Conservation (phyloP, 192 early-diverging fungal genomes). For the Rhizoclosmatium globosum region DNA sequence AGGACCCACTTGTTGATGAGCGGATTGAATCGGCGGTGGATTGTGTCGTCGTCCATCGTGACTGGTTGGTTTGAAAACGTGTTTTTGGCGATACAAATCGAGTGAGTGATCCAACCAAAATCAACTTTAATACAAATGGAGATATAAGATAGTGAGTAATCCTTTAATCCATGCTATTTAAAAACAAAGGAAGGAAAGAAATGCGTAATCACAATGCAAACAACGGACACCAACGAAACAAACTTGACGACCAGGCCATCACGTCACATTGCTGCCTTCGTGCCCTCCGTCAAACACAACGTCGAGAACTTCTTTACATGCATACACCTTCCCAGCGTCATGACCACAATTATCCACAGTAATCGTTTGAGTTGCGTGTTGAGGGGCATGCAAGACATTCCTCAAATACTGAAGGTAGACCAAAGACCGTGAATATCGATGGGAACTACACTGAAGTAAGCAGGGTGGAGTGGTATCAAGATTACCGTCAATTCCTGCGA, state of each 20-base stretch:
- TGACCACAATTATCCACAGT: constrained; percentile 16
- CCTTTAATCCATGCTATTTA: too few relatives aligned
- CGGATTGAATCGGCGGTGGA: constrained; percentile 90
- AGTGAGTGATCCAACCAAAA: background rate
- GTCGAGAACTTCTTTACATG: background rate
- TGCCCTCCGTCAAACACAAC: background rate
- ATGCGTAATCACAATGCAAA: too few relatives aligned
- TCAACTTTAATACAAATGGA: background rate
- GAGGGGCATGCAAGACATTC: background rate
- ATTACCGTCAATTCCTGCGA: too few relatives aligned
- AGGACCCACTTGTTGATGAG: constrained; percentile 92
- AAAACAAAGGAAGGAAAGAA: too few relatives aligned
- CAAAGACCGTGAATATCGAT: background rate
- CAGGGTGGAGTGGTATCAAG: background rate
- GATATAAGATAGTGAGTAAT: too few relatives aligned
- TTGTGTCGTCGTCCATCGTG: constrained; percentile 5
- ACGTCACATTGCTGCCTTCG: too few relatives aligned
- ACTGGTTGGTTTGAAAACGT: background rate
- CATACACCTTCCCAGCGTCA: constrained; percentile 15
- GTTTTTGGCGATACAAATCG: background rate
- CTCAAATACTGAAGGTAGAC: constrained; percentile 11
- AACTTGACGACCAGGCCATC: too few relatives aligned
- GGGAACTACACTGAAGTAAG: background rate
- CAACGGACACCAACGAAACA: too few relatives aligned
- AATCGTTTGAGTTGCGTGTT: background rate